These are phyloP conservation scores for Spathaspora arborariae DNA, from an alignment of 805 yeast genomes.

Conservation along the genomic window DNA sequence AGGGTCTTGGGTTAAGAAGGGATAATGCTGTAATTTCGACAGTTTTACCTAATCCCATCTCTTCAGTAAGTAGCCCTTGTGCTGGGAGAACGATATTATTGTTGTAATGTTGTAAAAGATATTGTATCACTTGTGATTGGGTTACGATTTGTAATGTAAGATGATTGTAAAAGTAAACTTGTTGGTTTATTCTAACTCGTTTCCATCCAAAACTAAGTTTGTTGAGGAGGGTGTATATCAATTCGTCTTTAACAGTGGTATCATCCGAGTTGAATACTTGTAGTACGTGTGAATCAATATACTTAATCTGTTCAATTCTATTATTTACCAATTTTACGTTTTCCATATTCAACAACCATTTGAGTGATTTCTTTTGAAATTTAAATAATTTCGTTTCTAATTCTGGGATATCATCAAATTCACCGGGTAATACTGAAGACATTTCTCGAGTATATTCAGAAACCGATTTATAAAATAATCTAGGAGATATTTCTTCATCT, in stretches of 20 bases:
- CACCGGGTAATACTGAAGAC: conserved; percentile 11
- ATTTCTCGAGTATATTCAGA: conserved; percentile 39
- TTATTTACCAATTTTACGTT: conserved; percentile 31
- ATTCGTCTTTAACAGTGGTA: neutral
- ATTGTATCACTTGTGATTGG: conserved; percentile 23
- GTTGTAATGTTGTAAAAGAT: conserved; percentile 23
- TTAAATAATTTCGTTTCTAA: conserved; percentile 40
- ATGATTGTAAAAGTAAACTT: conserved; percentile 44
- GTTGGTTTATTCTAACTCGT: conserved; percentile 11
- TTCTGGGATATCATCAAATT: conserved; percentile 35
- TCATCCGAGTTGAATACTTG: neutral
- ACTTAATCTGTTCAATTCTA: conserved; percentile 16
- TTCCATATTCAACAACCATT: conserved; percentile 56
- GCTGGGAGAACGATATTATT: conserved; percentile 27
- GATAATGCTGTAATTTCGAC: conserved; percentile 74
- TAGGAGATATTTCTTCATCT: conserved; percentile 24
- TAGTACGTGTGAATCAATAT: conserved; percentile 11
- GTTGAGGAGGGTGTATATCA: conserved; percentile 33
- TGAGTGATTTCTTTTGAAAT: conserved; percentile 53
- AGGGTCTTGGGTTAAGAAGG: conserved; percentile 54
- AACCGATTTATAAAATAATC: conserved; percentile 47
- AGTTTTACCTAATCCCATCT: conserved; percentile 97
- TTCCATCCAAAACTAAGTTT: conserved; percentile 53
- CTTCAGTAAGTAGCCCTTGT: conserved; percentile 80
- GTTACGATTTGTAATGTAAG: conserved; percentile 47